Base-by-base conservation (phyloP, 805 yeast species). In the Candida manassasensis region DNA sequence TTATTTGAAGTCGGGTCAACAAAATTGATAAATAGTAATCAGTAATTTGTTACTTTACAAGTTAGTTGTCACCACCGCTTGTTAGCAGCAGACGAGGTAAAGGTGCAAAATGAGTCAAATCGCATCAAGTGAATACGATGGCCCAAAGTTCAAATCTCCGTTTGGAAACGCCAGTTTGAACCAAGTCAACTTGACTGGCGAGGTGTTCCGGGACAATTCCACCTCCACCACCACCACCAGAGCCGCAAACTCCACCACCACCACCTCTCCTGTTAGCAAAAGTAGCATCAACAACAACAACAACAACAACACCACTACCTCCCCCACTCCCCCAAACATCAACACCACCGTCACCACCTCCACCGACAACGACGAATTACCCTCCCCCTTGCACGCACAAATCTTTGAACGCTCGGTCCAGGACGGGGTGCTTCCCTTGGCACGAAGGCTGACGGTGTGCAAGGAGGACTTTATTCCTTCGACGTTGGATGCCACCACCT, bases 381-480 rank as follows among this genome's bases (percentile, higher is more conserved):
- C 32, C 22, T 7, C 17, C 6, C 32, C 32, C 7, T 5, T 24
- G 6, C 32, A 29, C 13, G 32, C 32, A 18, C 32, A 29, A 18
- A 67, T 67, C 32, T 67, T 67, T 41, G 73, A 67, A 47, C 49
- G 71, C 14, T 60, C 66, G 12, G 71, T 65, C 19, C 71, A 65
- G 40, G 70, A 64, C 36, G 24, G 29, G 18, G 34, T 39, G 2
- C 25, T 34, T 6, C 41, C 43, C 4, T 34, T 34, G 16, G 16
- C 44, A 27, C 35, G 40, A 21, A 37, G 55, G 27, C 47, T 55
- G 19, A 38, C 50, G 30, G 41, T 49, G 3, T 46, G 52, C 52
- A 57, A 64, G 6, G 81, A 85, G 55, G 84, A 87, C 56, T 75
- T 60, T 45, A 84, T 86, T 14, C 84, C 94, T 2, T 89, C 96